phyloP scores from a whole-genome alignment of 2,329 filamentous ascomycete species.

The Plenodomus lindquistii region DNA sequence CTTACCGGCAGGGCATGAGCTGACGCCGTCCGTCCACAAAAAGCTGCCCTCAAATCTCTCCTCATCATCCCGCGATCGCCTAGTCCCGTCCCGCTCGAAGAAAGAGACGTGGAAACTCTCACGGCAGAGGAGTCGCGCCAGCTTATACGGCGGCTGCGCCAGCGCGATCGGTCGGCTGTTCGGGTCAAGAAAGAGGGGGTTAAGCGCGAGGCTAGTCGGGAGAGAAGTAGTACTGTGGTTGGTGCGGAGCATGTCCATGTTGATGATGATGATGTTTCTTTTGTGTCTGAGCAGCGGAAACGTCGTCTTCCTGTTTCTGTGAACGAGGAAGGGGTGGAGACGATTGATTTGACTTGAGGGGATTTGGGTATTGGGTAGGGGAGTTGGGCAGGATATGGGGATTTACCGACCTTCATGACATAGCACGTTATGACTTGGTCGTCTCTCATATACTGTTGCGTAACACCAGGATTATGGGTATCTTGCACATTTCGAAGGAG shows the following conservation, averaged over 20 bases:
- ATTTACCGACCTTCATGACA: no score
- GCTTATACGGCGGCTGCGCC: conserved; percentile 17
- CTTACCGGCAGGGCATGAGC: no score
- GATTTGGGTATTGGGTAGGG: neutral
- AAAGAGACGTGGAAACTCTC: conserved; percentile 14
- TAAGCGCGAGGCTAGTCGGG: conserved; percentile 9
- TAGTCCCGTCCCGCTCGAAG: conserved; percentile 24
- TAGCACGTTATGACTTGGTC: no score
- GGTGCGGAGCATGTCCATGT: neutral
- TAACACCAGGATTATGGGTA: no score
- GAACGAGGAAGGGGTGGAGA: conserved; percentile 18
- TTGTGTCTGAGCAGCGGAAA: conserved; percentile 15
- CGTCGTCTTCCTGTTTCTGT: neutral
- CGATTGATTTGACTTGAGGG: conserved; percentile 22
- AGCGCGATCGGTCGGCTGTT: conserved; percentile 1
- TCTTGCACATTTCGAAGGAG: no score
- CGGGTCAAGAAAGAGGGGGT: conserved; percentile 11
- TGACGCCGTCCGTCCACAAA: neutral
- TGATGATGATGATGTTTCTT: conserved; percentile 9
- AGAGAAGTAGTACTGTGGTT: conserved; percentile 1
- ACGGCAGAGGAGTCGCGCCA: conserved; percentile 21
- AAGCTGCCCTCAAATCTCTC: conserved; percentile 36
- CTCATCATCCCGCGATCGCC: conserved; percentile 36
- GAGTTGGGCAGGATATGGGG: no score
- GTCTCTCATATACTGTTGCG: no score